Evolutionary conservation across 306 rosid genomes (phyloP).

Genomic region (Psophocarpus tetragonolobus): DNA sequence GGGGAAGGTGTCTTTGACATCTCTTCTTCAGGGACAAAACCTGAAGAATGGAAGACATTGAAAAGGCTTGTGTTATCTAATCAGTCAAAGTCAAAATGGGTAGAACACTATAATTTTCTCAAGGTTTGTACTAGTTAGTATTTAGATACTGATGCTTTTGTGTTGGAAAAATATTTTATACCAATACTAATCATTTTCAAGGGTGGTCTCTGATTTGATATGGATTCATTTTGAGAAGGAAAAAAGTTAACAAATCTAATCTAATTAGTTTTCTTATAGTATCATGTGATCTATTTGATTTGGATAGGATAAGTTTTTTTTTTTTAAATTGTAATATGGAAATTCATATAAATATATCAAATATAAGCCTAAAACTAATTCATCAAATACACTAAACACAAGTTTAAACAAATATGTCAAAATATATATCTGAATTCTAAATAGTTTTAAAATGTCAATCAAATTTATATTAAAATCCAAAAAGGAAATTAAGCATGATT

Average conservation of each 20-base stretch:
- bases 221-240: neutral
- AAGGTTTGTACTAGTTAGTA: slow-evolving; percentile 63
- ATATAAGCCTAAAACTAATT: neutral
- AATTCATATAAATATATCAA: neutral
- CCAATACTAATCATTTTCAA: neutral
- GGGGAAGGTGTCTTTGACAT: slow-evolving; percentile 73
- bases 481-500: neutral
- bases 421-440: neutral
- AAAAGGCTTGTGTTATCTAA: slow-evolving; percentile 69
- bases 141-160: neutral
- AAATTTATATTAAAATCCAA: neutral
- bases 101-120: slow-evolving; percentile 63
- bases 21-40: slow-evolving; percentile 56
- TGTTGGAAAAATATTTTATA: neutral
- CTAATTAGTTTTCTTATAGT: neutral
- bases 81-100: slow-evolving; percentile 73
- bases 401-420: neutral
- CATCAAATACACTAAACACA: neutral
- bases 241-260: neutral
- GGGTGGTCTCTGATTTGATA: neutral
- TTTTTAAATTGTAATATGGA: neutral
- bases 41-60: slow-evolving; percentile 77
- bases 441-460: neutral
- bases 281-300: neutral
- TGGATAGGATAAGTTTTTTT: neutral